These are phyloP conservation scores for Knufia fluminis DNA, from an alignment of 2,329 filamentous ascomycete genomes.

Conservation along the genomic window DNA sequence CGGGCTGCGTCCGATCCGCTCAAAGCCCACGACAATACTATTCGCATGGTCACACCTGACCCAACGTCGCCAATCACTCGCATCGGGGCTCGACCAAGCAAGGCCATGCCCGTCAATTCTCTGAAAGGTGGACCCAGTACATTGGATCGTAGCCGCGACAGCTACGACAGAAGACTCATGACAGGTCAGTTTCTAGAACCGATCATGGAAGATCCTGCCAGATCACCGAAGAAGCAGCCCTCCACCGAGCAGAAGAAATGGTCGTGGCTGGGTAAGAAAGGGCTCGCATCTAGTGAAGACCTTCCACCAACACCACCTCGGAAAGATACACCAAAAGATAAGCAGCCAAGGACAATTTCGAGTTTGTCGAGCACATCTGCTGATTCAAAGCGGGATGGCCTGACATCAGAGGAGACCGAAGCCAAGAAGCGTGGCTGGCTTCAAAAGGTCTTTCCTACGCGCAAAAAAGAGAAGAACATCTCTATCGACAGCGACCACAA, in stretches of 20 bases:
- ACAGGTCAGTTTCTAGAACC: slow-evolving; percentile 30
- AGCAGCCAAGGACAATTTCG: slow-evolving; percentile 11
- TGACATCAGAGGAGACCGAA: slow-evolving; percentile 16
- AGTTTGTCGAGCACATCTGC: slow-evolving; percentile 22
- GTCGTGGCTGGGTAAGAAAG: slow-evolving; percentile 35
- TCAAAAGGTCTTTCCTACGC: slow-evolving; percentile 22
- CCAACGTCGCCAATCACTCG: slow-evolving; percentile 36
- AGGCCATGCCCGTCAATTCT: slow-evolving; percentile 21
- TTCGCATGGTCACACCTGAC: slow-evolving; percentile 48
- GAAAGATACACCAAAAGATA: slow-evolving; percentile 19
- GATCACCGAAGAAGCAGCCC: slow-evolving; percentile 25
- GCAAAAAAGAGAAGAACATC: slow-evolving; percentile 24
- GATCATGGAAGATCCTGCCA: slow-evolving; percentile 32
- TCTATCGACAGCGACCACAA: slow-evolving; percentile 33
- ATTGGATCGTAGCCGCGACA: slow-evolving; percentile 8
- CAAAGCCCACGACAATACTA: slow-evolving; percentile 33
- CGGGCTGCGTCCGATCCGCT: slow-evolving; percentile 28
- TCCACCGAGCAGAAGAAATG: slow-evolving; percentile 34
- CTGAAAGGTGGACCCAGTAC: slow-evolving; percentile 8
- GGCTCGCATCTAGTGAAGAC: background rate
- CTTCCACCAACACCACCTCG: slow-evolving; percentile 15
- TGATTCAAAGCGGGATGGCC: slow-evolving; percentile 10
- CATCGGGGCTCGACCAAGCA: slow-evolving; percentile 44
- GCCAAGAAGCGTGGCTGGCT: slow-evolving; percentile 23
- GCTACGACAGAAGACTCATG: slow-evolving; percentile 25